Evolutionary conservation across 2,329 filamentous ascomycete genomes (phyloP).

Genomic region (Penicillium verrucosum): DNA sequence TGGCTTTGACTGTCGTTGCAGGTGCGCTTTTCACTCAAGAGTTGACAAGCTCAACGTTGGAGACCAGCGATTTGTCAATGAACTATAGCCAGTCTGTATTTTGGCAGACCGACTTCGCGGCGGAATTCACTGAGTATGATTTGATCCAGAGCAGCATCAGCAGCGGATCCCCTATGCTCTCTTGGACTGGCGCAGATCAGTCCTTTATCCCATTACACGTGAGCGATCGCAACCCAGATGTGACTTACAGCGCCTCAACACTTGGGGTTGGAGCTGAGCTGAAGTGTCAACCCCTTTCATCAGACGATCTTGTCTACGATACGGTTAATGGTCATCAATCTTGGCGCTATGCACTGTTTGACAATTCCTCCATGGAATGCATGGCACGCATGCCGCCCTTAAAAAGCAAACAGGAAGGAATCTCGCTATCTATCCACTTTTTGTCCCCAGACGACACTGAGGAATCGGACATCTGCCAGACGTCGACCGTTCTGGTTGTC

Average conservation of each 20-base stretch:
- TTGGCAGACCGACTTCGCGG: slow-evolving; percentile 30
- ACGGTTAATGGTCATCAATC: slow-evolving; percentile 12
- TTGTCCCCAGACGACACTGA: slow-evolving; percentile 25
- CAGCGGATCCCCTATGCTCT: slow-evolving; percentile 30
- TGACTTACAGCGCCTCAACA: slow-evolving; percentile 27
- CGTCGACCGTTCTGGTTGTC: slow-evolving; percentile 32
- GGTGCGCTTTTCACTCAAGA: slow-evolving; percentile 36
- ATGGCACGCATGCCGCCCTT: slow-evolving; percentile 27
- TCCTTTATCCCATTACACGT: slow-evolving; percentile 31
- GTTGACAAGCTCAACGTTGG: slow-evolving; percentile 25
- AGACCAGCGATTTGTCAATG: slow-evolving; percentile 22
- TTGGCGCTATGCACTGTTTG: slow-evolving; percentile 29
- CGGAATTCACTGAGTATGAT: slow-evolving; percentile 36
- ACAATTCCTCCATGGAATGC: slow-evolving; percentile 24
- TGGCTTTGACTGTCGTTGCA: slow-evolving; percentile 30
- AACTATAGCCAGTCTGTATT: slow-evolving; percentile 34
- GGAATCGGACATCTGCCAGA: slow-evolving; percentile 29
- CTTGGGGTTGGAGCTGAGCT: slow-evolving; percentile 30
- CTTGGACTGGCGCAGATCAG: slow-evolving; percentile 33
- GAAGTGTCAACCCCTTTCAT: slow-evolving; percentile 23
- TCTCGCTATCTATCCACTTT: slow-evolving; percentile 35
- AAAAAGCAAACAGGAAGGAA: slow-evolving; percentile 21
- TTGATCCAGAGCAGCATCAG: slow-evolving; percentile 36
- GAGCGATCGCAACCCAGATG: slow-evolving; percentile 19
- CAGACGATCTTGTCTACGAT: slow-evolving; percentile 15